Evolutionary conservation across 1,284 basidiomycete genomes (phyloP).

Genomic region (Apiotrichum laibachii): DNA sequence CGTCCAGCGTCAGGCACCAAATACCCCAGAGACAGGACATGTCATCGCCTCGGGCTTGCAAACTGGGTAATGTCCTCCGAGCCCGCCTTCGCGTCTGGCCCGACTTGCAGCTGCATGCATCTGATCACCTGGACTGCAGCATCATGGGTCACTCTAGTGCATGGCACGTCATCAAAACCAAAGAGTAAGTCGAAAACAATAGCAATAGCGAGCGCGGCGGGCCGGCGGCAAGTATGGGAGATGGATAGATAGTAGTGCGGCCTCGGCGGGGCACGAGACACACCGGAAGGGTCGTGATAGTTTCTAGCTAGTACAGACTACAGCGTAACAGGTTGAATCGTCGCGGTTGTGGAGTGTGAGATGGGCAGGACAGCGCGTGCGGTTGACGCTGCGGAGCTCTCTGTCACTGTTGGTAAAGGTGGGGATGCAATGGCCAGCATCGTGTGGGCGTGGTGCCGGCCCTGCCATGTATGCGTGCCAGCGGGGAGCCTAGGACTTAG

Average conservation of each 20-base stretch:
- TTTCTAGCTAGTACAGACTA: constrained; percentile 5
- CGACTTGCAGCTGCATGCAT: not conserved
- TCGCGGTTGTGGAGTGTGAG: not conserved
- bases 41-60: no score
- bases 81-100: no score
- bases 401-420: no score
- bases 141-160: not conserved
- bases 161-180: constrained; percentile 6
- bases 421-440: no score
- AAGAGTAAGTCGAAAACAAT: not conserved
- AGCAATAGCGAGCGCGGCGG: not conserved
- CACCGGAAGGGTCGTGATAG: not conserved
- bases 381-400: constrained; percentile 4
- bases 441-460: no score
- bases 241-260: no score
- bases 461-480: not conserved
- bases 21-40: no score
- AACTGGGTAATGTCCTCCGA: no score
- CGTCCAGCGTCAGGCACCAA: no score
- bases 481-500: not conserved
- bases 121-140: not conserved
- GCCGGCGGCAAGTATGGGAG: no score
- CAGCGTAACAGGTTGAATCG: constrained; percentile 4
- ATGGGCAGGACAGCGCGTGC: not conserved
- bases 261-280: not conserved